Conservation (phyloP, 495 filamentous ascomycete genomes). For the Echria macrotheca region DNA sequence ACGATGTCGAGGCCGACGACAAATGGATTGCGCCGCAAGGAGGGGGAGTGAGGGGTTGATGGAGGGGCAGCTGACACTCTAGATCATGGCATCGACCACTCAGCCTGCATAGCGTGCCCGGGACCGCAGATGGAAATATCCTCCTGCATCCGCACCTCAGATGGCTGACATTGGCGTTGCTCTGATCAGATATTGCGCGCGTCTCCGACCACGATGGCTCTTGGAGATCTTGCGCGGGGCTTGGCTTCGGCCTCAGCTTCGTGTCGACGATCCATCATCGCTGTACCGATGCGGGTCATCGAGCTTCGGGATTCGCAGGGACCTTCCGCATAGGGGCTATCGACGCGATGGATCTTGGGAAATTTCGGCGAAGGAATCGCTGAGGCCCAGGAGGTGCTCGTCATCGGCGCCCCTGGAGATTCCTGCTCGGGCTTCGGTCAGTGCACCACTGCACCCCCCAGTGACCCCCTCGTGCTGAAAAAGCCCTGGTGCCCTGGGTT, state of each 20-base stretch:
- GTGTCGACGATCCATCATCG: not conserved
- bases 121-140: conserved; percentile 7
- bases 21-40: conserved; percentile 13
- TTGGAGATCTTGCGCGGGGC: too few species aligned
- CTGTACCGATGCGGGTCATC: not conserved
- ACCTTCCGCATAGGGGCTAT: conserved; percentile 7
- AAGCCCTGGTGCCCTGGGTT: conserved; percentile 8
- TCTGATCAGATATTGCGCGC: not conserved
- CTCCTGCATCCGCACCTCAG: conserved; percentile 17
- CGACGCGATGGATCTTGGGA: conserved; percentile 2
- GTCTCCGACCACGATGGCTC: too few species aligned
- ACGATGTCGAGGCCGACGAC: not conserved
- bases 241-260: not conserved
- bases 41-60: conserved; percentile 23
- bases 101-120: conserved; percentile 9
- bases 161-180: conserved; percentile 14
- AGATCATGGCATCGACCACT: conserved; percentile 12
- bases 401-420: conserved; percentile 1
- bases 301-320: not conserved
- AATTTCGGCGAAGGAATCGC: too few species aligned
- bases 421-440: conserved; percentile 6
- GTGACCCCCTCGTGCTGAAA: not conserved
- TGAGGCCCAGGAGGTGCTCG: too few species aligned
- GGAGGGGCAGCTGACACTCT: conserved; percentile 28
- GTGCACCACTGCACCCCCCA: not conserved